Evolutionary conservation across 306 rosid species (phyloP).

Genomic region (Citrullus colocynthis): DNA sequence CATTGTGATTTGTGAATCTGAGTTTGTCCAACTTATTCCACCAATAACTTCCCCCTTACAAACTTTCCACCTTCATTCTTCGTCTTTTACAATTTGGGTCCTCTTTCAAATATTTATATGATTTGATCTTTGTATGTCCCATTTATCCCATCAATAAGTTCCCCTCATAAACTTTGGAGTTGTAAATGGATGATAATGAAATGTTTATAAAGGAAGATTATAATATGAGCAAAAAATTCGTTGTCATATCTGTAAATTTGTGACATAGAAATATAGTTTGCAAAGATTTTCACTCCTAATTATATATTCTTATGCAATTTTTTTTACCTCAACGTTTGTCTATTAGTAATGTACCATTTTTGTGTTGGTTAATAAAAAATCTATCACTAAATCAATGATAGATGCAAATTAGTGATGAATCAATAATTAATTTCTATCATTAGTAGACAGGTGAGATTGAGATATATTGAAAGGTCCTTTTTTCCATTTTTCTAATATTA

Average conservation of each 20-base stretch:
- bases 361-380: no score
- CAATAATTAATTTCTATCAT: no score
- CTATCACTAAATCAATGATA: no score
- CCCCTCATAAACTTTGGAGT: background rate
- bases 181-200: background rate
- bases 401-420: no score
- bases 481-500: background rate
- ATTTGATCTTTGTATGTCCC: no score
- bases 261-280: background rate
- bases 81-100: background rate
- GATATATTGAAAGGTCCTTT: no score
- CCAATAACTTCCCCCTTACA: background rate
- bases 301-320: no score
- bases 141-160: background rate
- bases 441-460: no score
- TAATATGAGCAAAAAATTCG: no score
- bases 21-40: background rate
- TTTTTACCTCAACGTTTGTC: no score
- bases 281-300: no score
- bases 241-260: background rate
- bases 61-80: background rate
- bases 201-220: background rate
- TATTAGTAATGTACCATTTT: no score
- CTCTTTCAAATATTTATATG: background rate
- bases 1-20: background rate